These are phyloP conservation scores for Clavispora carvajalis DNA, from an alignment of 805 yeast genomes.

Conservation along the genomic window DNA sequence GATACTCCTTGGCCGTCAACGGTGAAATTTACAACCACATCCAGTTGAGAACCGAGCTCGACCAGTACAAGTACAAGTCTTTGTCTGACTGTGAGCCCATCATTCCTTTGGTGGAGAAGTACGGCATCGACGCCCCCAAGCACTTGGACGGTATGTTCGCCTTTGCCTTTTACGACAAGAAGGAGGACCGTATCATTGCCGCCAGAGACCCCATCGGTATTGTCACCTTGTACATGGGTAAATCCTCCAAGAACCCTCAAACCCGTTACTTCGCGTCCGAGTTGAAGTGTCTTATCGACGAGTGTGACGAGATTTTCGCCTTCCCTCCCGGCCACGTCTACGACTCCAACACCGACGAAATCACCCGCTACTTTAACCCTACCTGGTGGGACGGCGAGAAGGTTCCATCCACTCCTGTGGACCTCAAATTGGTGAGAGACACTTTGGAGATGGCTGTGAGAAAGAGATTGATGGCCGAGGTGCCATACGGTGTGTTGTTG, in stretches of 20 bases:
- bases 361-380: conserved; percentile 87
- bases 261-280: conserved; percentile 91
- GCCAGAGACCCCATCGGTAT: conserved; percentile 99
- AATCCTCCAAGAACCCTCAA: conserved; percentile 59
- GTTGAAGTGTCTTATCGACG: conserved; percentile 87
- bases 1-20: conserved; percentile 77
- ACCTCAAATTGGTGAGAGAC: conserved; percentile 66
- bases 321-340: conserved; percentile 99
- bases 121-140: conserved; percentile 87
- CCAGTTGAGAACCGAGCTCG: conserved; percentile 69
- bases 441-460: conserved; percentile 91
- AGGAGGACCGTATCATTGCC: conserved; percentile 83
- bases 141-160: conserved; percentile 98
- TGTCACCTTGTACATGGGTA: conserved; percentile 94
- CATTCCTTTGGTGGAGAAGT: conserved; percentile 84
- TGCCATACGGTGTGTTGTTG: conserved; percentile 94
- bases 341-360: conserved; percentile 82
- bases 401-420: conserved; percentile 74
- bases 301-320: conserved; percentile 86
- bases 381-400: conserved; percentile 85
- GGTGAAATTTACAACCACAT: conserved; percentile 99
- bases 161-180: conserved; percentile 81
- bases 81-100: conserved; percentile 96
- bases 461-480: conserved; percentile 99
- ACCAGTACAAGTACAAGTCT: conserved; percentile 74